A percentile compares a stretch with the other conserved stretches of the same genome.
Evolutionary conservation across 1,284 basidiomycete species (phyloP).

Genomic region (Apiotrichum siamense): DNA sequence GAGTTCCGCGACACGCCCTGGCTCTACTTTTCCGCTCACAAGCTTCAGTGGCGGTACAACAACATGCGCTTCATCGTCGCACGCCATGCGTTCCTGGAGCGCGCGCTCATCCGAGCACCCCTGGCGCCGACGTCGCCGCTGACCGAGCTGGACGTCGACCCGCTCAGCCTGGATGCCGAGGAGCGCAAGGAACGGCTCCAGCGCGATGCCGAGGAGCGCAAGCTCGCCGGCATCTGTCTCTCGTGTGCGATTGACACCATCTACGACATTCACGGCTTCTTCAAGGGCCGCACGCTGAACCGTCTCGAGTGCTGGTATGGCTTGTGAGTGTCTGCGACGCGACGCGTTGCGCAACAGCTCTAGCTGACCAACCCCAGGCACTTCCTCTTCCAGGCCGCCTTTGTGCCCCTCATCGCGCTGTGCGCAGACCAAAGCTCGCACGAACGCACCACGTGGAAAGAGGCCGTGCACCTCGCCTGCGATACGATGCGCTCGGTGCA

Average conservation of each 20-base stretch:
- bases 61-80: constrained; percentile 24
- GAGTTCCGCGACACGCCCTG: constrained; percentile 16
- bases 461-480: constrained; percentile 13
- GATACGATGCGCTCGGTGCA: constrained; percentile 9
- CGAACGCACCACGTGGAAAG: constrained; percentile 5
- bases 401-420: constrained; percentile 24
- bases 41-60: constrained; percentile 25
- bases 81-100: constrained; percentile 20
- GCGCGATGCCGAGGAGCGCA: too few relatives aligned
- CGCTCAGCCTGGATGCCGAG: too few relatives aligned
- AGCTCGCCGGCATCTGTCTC: constrained; percentile 13
- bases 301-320: constrained; percentile 24
- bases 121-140: background rate
- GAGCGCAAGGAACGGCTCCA: too few relatives aligned
- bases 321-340: constrained; percentile 12
- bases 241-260: constrained; percentile 18
- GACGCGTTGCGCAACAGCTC: background rate
- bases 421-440: constrained; percentile 16
- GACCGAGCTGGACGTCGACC: background rate
- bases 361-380: constrained; percentile 11
- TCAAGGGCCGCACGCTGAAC: constrained; percentile 9
- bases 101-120: constrained; percentile 13
- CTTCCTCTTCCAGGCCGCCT: constrained; percentile 26
- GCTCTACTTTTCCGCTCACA: constrained; percentile 22
- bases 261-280: constrained; percentile 19